phyloP scores from a whole-genome alignment of 176 grass and related monocot genomes.

The Alopecurus myosuroides region DNA sequence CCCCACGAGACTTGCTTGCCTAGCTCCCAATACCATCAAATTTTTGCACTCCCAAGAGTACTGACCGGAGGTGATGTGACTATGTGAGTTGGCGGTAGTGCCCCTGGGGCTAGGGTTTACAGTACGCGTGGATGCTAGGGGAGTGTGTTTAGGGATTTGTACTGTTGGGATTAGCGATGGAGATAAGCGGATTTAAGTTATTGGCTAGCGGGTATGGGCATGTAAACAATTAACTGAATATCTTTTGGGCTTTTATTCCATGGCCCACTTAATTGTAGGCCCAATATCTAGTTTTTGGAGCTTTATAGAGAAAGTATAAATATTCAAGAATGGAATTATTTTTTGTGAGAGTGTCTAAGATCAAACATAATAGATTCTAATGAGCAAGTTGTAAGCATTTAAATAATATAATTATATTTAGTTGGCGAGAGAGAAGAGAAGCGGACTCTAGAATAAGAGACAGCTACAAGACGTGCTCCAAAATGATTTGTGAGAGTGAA shows the following conservation, averaged over 20 bases:
- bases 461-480: too few species aligned
- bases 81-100: neutral
- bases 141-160: conserved; percentile 35
- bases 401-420: too few species aligned
- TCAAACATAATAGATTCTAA: too few species aligned
- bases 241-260: neutral
- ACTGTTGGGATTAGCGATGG: conserved; percentile 46
- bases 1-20: conserved; percentile 54
- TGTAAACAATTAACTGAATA: too few species aligned
- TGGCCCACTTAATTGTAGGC: neutral
- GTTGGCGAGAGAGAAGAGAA: too few species aligned
- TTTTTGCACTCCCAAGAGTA: conserved; percentile 46
- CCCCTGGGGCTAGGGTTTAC: neutral
- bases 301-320: neutral
- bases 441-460: too few species aligned
- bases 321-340: too few species aligned
- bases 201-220: conserved; percentile 25
- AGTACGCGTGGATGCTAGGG: neutral
- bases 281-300: neutral
- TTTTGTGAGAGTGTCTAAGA: too few species aligned
- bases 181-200: conserved; percentile 12
- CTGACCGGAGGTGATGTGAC: neutral
- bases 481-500: too few species aligned
- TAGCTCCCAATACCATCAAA: conserved; percentile 69
- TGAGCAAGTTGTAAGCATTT: too few species aligned